These are phyloP conservation scores for Neospermospora avenae DNA, from an alignment of 2,329 filamentous ascomycete species.

Conservation along the genomic window DNA sequence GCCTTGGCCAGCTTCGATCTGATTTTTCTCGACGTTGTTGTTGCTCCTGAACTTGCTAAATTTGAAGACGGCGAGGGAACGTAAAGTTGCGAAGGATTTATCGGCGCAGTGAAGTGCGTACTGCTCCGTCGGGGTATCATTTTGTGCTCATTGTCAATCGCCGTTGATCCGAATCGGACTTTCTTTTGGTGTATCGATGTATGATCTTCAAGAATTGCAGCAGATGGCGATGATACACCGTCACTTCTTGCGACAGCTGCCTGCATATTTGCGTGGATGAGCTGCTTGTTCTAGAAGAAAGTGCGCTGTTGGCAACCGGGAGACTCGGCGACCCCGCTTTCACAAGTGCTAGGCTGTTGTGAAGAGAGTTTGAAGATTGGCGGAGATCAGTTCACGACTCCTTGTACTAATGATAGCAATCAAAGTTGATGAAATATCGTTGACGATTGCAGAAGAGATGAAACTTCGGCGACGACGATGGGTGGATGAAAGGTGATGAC, in stretches of 20 bases:
- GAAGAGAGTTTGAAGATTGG: background rate
- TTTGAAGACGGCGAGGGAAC: too few species aligned
- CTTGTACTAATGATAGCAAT: constrained; percentile 10
- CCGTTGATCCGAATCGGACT: constrained; percentile 22
- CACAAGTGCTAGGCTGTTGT: constrained; percentile 3
- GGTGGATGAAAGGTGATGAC: constrained; percentile 25
- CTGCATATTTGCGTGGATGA: constrained; percentile 1
- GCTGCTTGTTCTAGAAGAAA: background rate
- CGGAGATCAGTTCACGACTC: background rate
- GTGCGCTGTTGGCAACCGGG: background rate
- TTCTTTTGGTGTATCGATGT: constrained; percentile 11
- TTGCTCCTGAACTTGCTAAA: background rate
- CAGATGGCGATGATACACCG: background rate
- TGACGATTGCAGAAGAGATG: constrained; percentile 24
- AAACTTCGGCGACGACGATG: constrained; percentile 15
- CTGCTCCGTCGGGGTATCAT: background rate
- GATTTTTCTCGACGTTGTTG: background rate
- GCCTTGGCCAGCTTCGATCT: background rate
- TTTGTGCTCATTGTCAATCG: constrained; percentile 18
- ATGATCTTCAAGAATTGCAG: background rate
- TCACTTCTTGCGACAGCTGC: background rate
- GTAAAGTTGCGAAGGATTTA: background rate
- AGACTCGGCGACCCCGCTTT: background rate
- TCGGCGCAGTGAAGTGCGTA: background rate
- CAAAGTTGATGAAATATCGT: constrained; percentile 18